These are phyloP conservation scores for Curvularia sp. DNA, from an alignment of 2,329 filamentous ascomycete species.

Conservation along the genomic window DNA sequence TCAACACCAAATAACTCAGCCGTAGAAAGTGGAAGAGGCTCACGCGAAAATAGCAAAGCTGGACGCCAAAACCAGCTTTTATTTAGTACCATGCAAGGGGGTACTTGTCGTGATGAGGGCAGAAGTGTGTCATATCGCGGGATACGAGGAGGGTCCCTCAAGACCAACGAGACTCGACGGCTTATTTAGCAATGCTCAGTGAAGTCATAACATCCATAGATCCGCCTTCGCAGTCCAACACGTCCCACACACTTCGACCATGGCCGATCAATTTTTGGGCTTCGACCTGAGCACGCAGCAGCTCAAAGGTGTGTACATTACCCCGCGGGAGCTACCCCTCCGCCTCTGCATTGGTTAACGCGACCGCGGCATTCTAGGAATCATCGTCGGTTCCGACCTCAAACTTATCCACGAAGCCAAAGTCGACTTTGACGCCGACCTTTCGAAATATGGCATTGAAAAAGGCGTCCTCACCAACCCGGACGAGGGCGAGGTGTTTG, in stretches of 20 bases:
- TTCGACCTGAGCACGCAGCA: slow-evolving; percentile 98
- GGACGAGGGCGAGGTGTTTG: slow-evolving; percentile 85
- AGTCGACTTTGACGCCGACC: slow-evolving; percentile 93
- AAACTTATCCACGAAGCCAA: slow-evolving; percentile 84
- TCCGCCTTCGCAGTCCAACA: slow-evolving; percentile 3
- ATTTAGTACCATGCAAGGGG: not conserved
- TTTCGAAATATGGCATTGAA: slow-evolving; percentile 70
- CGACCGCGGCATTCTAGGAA: slow-evolving; percentile 60
- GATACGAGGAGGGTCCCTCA: slow-evolving; percentile 21
- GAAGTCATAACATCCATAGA: slow-evolving; percentile 1
- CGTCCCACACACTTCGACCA: slow-evolving; percentile 26
- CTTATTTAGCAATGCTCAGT: slow-evolving; percentile 25
- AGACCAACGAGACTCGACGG: slow-evolving; percentile 27
- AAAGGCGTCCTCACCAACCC: slow-evolving; percentile 90
- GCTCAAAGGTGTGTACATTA: slow-evolving; percentile 73
- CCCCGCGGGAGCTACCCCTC: slow-evolving; percentile 42
- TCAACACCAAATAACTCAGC: not conserved
- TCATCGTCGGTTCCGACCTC: slow-evolving; percentile 84
- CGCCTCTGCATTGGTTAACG: slow-evolving; percentile 22
- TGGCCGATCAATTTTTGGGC: slow-evolving; percentile 74
- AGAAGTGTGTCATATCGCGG: slow-evolving; percentile 23
- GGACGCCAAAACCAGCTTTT: not conserved
- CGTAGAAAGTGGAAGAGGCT: not conserved
- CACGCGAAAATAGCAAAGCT: not conserved
- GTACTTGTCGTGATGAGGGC: not conserved